Percentiles rank a stretch among this genome's conserved stretches.
Evolutionary conservation across 2,329 filamentous ascomycete species (phyloP).

Genomic region (Aaosphaeria pasadenensis): DNA sequence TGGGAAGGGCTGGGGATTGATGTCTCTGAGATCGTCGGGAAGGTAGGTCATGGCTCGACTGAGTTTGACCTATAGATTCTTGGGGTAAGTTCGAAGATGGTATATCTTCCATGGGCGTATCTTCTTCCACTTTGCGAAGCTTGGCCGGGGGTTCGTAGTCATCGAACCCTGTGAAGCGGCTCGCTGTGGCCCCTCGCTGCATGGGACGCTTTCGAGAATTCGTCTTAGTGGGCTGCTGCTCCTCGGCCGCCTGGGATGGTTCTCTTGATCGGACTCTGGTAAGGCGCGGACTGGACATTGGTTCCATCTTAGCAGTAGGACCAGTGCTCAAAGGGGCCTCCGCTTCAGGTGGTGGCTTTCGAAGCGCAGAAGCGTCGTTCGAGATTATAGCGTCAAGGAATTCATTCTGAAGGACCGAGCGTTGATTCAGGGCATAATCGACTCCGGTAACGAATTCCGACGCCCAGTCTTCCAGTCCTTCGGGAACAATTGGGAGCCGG

Average conservation of each 20-base stretch:
- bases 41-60: not conserved
- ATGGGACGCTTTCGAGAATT: constrained; percentile 29
- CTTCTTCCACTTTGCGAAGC: constrained; percentile 21
- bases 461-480: constrained; percentile 62
- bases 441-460: constrained; percentile 66
- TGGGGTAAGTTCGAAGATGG: not conserved
- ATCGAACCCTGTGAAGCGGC: constrained; percentile 73
- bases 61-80: not conserved
- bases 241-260: constrained; percentile 16
- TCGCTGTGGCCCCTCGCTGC: constrained; percentile 35
- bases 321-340: constrained; percentile 17
- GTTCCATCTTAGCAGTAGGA: constrained; percentile 8
- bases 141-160: constrained; percentile 44
- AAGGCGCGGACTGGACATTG: constrained; percentile 9
- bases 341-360: constrained; percentile 58
- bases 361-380: constrained; percentile 71
- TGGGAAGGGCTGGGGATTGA: constrained; percentile 36
- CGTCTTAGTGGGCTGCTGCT: constrained; percentile 18
- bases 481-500: constrained; percentile 53
- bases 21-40: constrained; percentile 12
- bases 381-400: constrained; percentile 85
- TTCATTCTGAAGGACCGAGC: constrained; percentile 83
- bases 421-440: constrained; percentile 71
- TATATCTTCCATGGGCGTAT: constrained; percentile 15
- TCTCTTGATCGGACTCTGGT: constrained; percentile 3